Base-by-base conservation (phyloP, 2,329 filamentous ascomycete genomes). In the Sporothrix phasma region DNA sequence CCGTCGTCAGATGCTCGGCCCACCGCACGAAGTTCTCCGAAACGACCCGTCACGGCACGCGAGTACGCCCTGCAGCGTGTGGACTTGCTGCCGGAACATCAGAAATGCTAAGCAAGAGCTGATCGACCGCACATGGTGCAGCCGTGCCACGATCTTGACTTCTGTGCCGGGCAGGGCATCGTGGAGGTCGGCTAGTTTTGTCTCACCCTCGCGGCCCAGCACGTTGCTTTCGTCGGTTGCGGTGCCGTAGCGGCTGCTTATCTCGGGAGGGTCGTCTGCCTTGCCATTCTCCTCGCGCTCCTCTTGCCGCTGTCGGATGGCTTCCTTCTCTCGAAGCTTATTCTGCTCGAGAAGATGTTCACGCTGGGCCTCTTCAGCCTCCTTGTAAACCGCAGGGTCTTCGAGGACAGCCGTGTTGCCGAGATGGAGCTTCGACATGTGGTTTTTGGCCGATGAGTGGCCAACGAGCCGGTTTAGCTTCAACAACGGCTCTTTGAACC, bases 21-120 rank as follows among this genome's bases (percentile, higher is more conserved):
- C 91, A 96, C 72, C 89, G 87, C 31, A 96, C 81, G 81, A 96
- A 93, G 70, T 88, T 82, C 65, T 85, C 81, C 1, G 88, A 88
- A 11, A 89, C 81, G 56, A 79, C 78, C 6, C 83, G 68, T 85
- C 78, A 71, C 77, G 67, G 73, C 15, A 29, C 74, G 69, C 73
- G 46, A 97, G 78, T 2, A 96, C 89, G 67, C 90, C 92, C 74
- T 97, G 92, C 61, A 96, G 84, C 26, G 91, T 94, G 68, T 84
- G 81, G 13, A 89, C 86, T 76, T 92, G 88, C 75, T 96, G 90
- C 63, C 92, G 87, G 72, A 96, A 88, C 65, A 96, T 83, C 49
- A 96, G 78, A 74, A 96, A 96, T 70, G 91, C 89, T 39, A 96
- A 80, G 69, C 89, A 88, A 69, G 89, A 83, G 72, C 90, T 93